phyloP scores from a whole-genome alignment of 2,329 filamentous ascomycete genomes.

The Xylogone sp. region DNA sequence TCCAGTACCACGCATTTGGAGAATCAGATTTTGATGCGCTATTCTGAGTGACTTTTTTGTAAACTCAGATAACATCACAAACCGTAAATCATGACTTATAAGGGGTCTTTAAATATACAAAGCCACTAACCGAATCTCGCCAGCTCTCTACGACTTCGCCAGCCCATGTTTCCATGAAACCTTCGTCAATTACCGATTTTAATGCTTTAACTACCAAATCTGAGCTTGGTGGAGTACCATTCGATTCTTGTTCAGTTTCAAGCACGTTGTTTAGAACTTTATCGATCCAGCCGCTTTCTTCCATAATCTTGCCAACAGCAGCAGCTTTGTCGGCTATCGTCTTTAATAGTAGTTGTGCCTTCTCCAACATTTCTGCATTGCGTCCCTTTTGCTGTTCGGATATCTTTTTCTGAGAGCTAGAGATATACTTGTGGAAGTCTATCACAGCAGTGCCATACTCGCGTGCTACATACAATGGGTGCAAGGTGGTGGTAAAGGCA shows the following conservation, averaged over 20 bases:
- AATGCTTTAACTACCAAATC: slow-evolving; percentile 12
- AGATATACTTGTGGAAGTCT: slow-evolving; percentile 16
- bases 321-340: slow-evolving; percentile 15
- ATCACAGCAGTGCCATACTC: slow-evolving; percentile 17
- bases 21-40: neutral
- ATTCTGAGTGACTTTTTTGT: neutral
- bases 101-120: slow-evolving; percentile 17
- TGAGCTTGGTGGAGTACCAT: neutral
- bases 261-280: slow-evolving; percentile 20
- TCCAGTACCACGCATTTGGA: neutral
- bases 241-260: slow-evolving; percentile 3
- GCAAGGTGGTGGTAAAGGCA: slow-evolving; percentile 17
- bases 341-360: slow-evolving; percentile 12
- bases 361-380: slow-evolving; percentile 7
- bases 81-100: neutral
- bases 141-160: slow-evolving; percentile 27
- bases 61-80: neutral
- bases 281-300: slow-evolving; percentile 31
- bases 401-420: slow-evolving; percentile 10
- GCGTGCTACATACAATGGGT: slow-evolving; percentile 24
- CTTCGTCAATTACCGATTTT: slow-evolving; percentile 19
- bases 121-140: slow-evolving; percentile 25
- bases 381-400: slow-evolving; percentile 13
- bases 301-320: slow-evolving; percentile 22
- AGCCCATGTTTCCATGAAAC: slow-evolving; percentile 29